These are phyloP conservation scores for Aspergillus arachidicola DNA, from an alignment of 2,329 filamentous ascomycete species.

Conservation along the genomic window DNA sequence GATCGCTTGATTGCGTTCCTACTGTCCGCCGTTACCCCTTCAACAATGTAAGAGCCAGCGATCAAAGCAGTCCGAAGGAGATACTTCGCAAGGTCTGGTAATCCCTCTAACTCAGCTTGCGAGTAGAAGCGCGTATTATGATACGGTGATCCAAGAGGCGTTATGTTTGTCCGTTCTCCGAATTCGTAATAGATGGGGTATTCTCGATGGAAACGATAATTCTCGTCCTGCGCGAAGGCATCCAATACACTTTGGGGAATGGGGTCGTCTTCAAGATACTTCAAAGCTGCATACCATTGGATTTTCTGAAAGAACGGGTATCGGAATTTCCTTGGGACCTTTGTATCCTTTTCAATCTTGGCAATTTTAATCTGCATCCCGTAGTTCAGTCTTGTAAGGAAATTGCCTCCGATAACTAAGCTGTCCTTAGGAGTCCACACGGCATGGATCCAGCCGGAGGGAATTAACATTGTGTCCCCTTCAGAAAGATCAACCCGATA, in stretches of 20 bases:
- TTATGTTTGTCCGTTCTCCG: constrained; percentile 55
- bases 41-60: constrained; percentile 59
- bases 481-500: constrained; percentile 67
- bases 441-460: constrained; percentile 72
- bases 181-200: constrained; percentile 62
- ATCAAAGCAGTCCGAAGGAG: constrained; percentile 66
- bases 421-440: constrained; percentile 72
- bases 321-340: constrained; percentile 66
- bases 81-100: constrained; percentile 62
- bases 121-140: constrained; percentile 65
- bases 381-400: constrained; percentile 66
- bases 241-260: constrained; percentile 60
- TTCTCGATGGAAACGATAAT: constrained; percentile 55
- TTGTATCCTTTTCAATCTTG: constrained; percentile 68
- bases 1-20: constrained; percentile 63
- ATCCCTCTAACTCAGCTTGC: constrained; percentile 62
- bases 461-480: constrained; percentile 71
- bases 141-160: constrained; percentile 54
- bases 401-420: constrained; percentile 71
- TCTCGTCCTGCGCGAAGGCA: constrained; percentile 57
- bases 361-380: constrained; percentile 67
- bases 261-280: constrained; percentile 66
- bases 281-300: constrained; percentile 68
- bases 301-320: constrained; percentile 71
- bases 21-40: constrained; percentile 61